Percentiles rank a stretch among this genome's conserved stretches.
Evolutionary conservation across 176 grass and related monocot genomes (phyloP).

Genomic region (Dactylis glomerata): DNA sequence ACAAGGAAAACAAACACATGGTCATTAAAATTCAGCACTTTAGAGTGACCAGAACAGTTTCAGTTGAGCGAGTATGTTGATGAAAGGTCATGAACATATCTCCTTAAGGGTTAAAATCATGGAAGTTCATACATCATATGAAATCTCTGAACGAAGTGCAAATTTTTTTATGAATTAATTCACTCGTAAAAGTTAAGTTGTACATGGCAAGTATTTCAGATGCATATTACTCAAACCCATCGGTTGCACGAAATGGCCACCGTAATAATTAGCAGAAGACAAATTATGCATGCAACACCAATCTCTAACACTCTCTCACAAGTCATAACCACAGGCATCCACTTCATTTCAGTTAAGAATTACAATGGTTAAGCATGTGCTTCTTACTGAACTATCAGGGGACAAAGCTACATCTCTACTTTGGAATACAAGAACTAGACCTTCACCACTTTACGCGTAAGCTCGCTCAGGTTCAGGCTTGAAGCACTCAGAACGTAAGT

Average conservation of each 20-base stretch:
- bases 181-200: neutral
- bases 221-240: neutral
- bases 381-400: neutral
- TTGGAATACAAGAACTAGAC: neutral
- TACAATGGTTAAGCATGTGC: too few species aligned
- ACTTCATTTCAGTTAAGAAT: too few species aligned
- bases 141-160: neutral
- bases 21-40: constrained; percentile 16
- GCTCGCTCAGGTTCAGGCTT: neutral
- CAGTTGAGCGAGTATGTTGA: neutral
- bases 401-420: neutral
- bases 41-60: neutral
- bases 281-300: neutral
- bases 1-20: constrained; percentile 33
- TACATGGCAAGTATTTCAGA: constrained; percentile 15
- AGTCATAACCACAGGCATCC: neutral
- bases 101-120: neutral
- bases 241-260: neutral
- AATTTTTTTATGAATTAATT: neutral
- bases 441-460: neutral
- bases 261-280: neutral
- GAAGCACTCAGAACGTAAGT: neutral
- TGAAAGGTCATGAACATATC: neutral
- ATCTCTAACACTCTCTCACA: neutral
- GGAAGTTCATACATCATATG: neutral